A percentile compares a stretch with the other conserved stretches of the same genome.
phyloP scores from a whole-genome alignment of 257 asterid genomes.

The Solanum lignicaule region DNA sequence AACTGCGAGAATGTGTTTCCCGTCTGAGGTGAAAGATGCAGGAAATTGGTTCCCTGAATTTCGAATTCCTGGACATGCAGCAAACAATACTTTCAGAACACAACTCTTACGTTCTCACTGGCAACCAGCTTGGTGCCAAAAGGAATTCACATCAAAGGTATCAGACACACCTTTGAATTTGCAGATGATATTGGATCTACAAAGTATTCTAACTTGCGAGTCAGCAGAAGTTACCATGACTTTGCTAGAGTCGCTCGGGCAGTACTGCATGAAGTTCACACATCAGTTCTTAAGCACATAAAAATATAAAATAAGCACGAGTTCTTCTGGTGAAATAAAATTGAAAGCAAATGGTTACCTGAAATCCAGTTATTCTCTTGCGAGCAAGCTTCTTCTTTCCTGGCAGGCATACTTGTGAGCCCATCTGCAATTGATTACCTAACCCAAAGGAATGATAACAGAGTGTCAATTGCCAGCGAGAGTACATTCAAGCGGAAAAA shows the following conservation, averaged over 20 bases:
- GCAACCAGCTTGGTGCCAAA: not conserved
- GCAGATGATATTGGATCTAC: conserved; percentile 50
- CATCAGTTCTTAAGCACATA: not conserved
- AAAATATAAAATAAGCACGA: not conserved
- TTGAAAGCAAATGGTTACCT: conserved; percentile 27
- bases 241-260: conserved; percentile 66
- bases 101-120: not conserved
- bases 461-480: not conserved
- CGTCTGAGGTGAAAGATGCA: conserved; percentile 77
- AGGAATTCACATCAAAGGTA: not conserved
- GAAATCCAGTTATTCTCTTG: conserved; percentile 81
- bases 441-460: not conserved
- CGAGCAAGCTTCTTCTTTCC: conserved; percentile 67
- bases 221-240: conserved; percentile 84
- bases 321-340: not conserved
- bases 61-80: conserved; percentile 34
- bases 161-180: conserved; percentile 59
- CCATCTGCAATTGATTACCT: conserved; percentile 66
- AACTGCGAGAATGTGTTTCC: conserved; percentile 61
- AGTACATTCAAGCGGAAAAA: not conserved
- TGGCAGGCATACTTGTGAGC: conserved; percentile 44
- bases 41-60: conserved; percentile 49
- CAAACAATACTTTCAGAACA: not conserved
- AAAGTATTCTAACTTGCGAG: conserved; percentile 60
- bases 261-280: conserved; percentile 37